Base-by-base conservation (phyloP, 2,329 filamentous ascomycete genomes). In the Pezicula rhizophila region DNA sequence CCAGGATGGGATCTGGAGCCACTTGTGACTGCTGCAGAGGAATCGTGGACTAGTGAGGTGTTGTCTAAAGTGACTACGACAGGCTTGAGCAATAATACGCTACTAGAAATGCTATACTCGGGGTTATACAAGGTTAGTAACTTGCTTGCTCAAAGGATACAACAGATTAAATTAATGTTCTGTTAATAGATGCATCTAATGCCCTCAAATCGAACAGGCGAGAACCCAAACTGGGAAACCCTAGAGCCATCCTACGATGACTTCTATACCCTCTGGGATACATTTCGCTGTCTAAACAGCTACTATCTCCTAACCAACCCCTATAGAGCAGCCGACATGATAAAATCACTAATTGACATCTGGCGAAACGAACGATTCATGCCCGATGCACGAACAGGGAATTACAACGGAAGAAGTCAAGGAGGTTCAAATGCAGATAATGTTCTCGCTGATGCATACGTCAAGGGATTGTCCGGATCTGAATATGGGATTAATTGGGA, bases 211-310 rank as follows among this genome's bases (percentile, higher is more conserved):
- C 78, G 82, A 53, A 86, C 82, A 0, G 82, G 81, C 0, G 84
- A 88, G 60, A 88, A 87, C 53, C 83, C 83, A 0, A 64, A 73
- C 0, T 87, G 83, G 82, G 60, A 67, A 1, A 80, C 78, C 81
- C 78, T 1, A 58, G 84, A 87, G 61, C 83, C 84, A 1, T 86
- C 84, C 57, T 87, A 84, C 58, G 82, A 87, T 53, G 84, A 87
- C 49, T 78, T 83, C 12, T 86, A 85, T 58, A 87, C 84, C 0
- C 74, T 83, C 28, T 87, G 84, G 84, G 76, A 79, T 44, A 44
- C 68, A 14, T 71, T 85, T 62, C 77, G 84, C 23, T 86, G 80
- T 60, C 77, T 78, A 2, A 84, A 79, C 0, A 67, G 82, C 0
- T 69, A 87, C 0, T 74, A 83, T 53, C 83, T 87, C 26, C 71